Conservation (phyloP, 106 monocot species). For the Platanthera zijinensis region DNA sequence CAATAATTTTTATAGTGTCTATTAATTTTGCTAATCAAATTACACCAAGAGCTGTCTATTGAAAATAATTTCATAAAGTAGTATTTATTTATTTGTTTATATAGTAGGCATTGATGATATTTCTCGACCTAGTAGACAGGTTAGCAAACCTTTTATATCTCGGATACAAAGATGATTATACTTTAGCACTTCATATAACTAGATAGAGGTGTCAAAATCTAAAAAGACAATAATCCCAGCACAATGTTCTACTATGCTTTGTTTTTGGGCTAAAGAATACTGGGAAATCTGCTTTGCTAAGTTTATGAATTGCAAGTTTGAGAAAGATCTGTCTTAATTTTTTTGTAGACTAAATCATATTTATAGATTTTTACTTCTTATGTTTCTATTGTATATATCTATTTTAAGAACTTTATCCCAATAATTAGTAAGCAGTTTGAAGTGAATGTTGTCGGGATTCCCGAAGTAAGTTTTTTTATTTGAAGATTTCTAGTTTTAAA, state of each 20-base stretch:
- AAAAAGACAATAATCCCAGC: conserved; percentile 57
- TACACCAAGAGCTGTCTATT: background rate
- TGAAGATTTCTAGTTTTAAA: background rate
- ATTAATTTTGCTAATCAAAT: background rate
- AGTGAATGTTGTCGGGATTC: conserved; percentile 60
- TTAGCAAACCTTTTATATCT: conserved; percentile 79
- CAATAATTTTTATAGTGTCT: background rate
- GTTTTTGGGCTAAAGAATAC: conserved; percentile 84
- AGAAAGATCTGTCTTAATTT: background rate
- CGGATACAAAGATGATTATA: conserved; percentile 61
- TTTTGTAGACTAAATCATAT: background rate
- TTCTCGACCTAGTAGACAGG: conserved; percentile 65
- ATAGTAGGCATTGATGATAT: conserved; percentile 95
- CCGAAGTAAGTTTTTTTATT: conserved; percentile 33
- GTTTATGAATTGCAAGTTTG: conserved; percentile 71
- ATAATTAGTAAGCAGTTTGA: conserved; percentile 55
- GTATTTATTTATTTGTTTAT: conserved; percentile 7
- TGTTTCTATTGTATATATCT: conserved; percentile 24
- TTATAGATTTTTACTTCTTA: background rate
- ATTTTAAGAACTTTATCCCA: conserved; percentile 63
- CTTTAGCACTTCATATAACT: conserved; percentile 67
- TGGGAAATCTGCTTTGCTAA: conserved; percentile 78
- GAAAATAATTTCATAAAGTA: background rate
- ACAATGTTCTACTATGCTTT: conserved; percentile 84
- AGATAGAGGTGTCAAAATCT: conserved; percentile 68